phyloP scores from a whole-genome alignment of 192 early-diverging fungal species.

The Umbelopsis vinacea region DNA sequence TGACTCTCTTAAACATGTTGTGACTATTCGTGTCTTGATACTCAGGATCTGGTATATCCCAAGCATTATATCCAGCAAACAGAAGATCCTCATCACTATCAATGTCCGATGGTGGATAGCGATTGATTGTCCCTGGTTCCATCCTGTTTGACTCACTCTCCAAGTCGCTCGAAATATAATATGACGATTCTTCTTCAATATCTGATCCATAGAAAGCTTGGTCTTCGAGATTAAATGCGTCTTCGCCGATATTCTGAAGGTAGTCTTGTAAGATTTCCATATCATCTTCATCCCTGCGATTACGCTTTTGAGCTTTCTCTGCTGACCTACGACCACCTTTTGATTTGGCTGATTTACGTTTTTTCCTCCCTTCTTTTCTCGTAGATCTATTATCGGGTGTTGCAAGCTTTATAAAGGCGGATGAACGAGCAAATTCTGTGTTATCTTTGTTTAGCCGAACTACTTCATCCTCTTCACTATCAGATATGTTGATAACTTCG shows the following conservation, averaged over 20 bases:
- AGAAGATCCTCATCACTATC: neutral
- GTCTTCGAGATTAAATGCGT: neutral
- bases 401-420: neutral
- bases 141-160: neutral
- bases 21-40: neutral
- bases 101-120: neutral
- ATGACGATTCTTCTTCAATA: neutral
- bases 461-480: neutral
- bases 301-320: neutral
- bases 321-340: neutral
- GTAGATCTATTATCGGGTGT: neutral
- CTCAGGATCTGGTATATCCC: constrained; percentile 16
- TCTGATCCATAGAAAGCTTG: neutral
- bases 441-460: neutral
- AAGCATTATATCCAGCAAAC: neutral
- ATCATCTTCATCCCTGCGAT: neutral
- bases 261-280: constrained; percentile 9
- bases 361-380: neutral
- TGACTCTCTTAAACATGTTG: neutral
- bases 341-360: constrained; percentile 3
- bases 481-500: neutral
- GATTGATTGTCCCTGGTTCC: neutral
- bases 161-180: neutral
- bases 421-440: constrained; percentile 7
- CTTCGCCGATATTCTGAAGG: neutral